phyloP scores from a whole-genome alignment of 257 asterid species.

The Oldenlandia corymbosa region DNA sequence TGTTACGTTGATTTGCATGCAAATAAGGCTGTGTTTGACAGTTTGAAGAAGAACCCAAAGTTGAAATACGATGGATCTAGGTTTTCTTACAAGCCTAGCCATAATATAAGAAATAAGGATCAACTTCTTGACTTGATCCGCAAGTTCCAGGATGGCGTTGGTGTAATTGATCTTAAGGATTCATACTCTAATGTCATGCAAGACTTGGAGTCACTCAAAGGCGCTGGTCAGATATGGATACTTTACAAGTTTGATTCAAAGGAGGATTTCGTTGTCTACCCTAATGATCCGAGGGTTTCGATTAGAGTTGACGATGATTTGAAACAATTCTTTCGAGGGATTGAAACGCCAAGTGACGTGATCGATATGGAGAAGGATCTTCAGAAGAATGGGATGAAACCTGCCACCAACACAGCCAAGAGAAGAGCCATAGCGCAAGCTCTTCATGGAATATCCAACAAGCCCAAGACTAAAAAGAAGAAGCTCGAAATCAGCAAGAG shows the following conservation, averaged over 20 bases:
- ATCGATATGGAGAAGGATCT: slow-evolving; percentile 75
- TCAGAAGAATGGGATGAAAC: slow-evolving; percentile 77
- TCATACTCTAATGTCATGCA: too few relatives aligned
- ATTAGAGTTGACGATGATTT: slow-evolving; percentile 66
- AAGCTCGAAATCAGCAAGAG: slow-evolving; percentile 70
- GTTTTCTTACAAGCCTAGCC: slow-evolving; percentile 82
- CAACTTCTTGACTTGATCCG: slow-evolving; percentile 51
- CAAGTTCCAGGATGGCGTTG: slow-evolving; percentile 57
- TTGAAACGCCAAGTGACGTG: slow-evolving; percentile 74
- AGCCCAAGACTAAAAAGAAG: slow-evolving; percentile 70
- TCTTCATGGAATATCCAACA: slow-evolving; percentile 48
- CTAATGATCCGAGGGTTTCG: slow-evolving; percentile 51
- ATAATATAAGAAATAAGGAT: slow-evolving; percentile 49
- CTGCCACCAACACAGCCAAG: slow-evolving; percentile 70
- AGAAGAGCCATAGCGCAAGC: slow-evolving; percentile 68
- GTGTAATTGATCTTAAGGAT: slow-evolving; percentile 76
- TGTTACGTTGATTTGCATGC: slow-evolving; percentile 58
- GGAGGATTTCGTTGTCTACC: slow-evolving; percentile 74
- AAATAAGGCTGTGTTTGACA: slow-evolving; percentile 74
- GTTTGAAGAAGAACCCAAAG: slow-evolving; percentile 67
- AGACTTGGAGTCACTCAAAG: slow-evolving; percentile 55
- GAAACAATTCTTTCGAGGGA: slow-evolving; percentile 53
- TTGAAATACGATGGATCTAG: slow-evolving; percentile 59
- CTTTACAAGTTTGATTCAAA: slow-evolving; percentile 61
- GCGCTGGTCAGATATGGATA: slow-evolving; percentile 57